Percentiles rank a stretch among this genome's conserved stretches.
phyloP scores from a whole-genome alignment of 2,329 filamentous ascomycete species.

The Camillea tinctor region DNA sequence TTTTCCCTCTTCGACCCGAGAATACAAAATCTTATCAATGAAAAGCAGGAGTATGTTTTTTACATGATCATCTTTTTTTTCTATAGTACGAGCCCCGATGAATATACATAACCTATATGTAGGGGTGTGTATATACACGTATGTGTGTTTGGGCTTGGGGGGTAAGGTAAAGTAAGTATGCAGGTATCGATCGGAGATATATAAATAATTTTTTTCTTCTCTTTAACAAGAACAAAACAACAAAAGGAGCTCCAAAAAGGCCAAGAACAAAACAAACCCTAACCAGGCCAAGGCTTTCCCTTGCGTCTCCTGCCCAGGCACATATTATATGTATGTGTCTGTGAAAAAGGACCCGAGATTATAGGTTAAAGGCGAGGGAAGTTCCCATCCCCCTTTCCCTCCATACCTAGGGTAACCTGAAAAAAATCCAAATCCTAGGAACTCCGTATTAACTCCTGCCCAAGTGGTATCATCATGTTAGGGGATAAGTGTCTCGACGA shows the following conservation, averaged over 20 bases:
- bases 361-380: too few relatives aligned
- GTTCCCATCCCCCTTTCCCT: neutral
- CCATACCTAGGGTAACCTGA: constrained; percentile 5
- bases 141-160: neutral
- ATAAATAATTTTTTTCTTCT: neutral
- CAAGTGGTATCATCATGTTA: constrained; percentile 25
- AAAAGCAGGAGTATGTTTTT: too few relatives aligned
- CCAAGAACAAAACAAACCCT: constrained; percentile 9
- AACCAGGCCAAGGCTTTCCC: neutral
- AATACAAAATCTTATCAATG: too few relatives aligned
- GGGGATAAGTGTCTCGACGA: neutral
- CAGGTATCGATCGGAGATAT: neutral
- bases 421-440: constrained; percentile 5
- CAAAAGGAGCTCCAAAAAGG: neutral
- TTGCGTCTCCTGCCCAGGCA: too few relatives aligned
- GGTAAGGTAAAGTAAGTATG: constrained; percentile 3
- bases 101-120: neutral
- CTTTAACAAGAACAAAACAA: neutral
- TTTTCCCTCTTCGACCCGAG: too few relatives aligned
- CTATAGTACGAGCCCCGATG: too few relatives aligned
- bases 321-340: too few relatives aligned
- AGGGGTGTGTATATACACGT: constrained; percentile 5
- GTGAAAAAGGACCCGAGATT: too few relatives aligned
- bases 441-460: constrained; percentile 12
- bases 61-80: too few relatives aligned